Conservation (phyloP, 139 green algal genomes). For the Chlorella vulgaris region DNA sequence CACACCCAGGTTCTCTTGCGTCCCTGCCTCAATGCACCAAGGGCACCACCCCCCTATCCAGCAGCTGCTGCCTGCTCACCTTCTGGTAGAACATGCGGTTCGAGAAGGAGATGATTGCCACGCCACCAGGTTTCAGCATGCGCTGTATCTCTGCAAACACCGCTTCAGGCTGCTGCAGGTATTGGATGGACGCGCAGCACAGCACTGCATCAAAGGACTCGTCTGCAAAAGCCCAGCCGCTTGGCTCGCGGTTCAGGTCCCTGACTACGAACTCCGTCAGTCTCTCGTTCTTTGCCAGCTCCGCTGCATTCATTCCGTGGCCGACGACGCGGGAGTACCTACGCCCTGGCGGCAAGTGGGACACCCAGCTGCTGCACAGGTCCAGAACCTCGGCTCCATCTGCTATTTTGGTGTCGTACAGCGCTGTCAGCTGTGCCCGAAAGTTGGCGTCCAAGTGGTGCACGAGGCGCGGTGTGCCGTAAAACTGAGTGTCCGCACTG, state of each 20-base stretch:
- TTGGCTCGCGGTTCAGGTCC: constrained; percentile 76
- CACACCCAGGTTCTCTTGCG: not conserved
- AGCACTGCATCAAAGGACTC: constrained; percentile 80
- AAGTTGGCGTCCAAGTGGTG: constrained; percentile 88
- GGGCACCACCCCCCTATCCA: not conserved
- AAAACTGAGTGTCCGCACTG: constrained; percentile 69
- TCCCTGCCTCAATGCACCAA: too few relatives aligned
- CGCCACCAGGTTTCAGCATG: constrained; percentile 85
- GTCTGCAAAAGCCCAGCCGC: constrained; percentile 67
- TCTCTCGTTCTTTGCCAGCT: constrained; percentile 76
- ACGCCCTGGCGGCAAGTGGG: constrained; percentile 76
- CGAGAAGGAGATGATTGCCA: constrained; percentile 83
- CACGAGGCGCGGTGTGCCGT: constrained; percentile 66
- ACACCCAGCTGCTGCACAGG: constrained; percentile 71
- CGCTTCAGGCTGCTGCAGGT: constrained; percentile 83
- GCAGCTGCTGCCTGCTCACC: constrained; percentile 23
- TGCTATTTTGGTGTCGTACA: constrained; percentile 79
- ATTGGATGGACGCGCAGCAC: constrained; percentile 69
- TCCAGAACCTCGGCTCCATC: constrained; percentile 66
- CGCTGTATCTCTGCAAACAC: constrained; percentile 89
- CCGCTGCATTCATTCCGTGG: constrained; percentile 88
- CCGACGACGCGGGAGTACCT: constrained; percentile 75
- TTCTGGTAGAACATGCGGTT: constrained; percentile 89
- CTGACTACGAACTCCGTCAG: constrained; percentile 82
- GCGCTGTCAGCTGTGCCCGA: constrained; percentile 75